Evolutionary conservation across 495 filamentous ascomycete species (phyloP).

Genomic region (Daldinia grandis): DNA sequence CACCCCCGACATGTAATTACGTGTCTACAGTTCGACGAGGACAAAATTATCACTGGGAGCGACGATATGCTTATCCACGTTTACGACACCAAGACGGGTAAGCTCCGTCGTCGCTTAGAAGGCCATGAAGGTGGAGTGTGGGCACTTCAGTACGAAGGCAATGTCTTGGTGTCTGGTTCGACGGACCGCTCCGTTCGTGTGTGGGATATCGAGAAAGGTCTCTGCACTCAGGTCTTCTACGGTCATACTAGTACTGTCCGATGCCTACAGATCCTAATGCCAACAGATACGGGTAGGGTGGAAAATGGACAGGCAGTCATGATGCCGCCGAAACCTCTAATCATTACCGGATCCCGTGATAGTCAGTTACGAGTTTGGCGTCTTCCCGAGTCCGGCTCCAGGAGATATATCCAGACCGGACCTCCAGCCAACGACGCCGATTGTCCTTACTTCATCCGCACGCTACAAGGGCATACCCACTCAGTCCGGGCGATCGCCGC

Average conservation of each 20-base stretch:
- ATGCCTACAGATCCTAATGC: constrained; percentile 94
- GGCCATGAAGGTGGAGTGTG: constrained; percentile 98
- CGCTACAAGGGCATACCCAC: constrained; percentile 84
- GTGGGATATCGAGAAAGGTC: constrained; percentile 93
- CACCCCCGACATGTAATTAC: constrained; percentile 97
- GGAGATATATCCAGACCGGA: constrained; percentile 76
- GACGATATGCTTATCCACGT: constrained; percentile 99
- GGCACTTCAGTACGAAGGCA: constrained; percentile 96
- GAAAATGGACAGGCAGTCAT: constrained; percentile 79
- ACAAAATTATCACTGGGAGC: constrained; percentile 97
- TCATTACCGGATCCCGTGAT: constrained; percentile 97
- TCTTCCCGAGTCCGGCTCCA: constrained; percentile 81
- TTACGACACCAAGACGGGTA: constrained; percentile 96
- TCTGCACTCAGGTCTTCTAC: constrained; percentile 94
- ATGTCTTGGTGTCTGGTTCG: constrained; percentile 93
- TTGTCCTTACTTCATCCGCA: constrained; percentile 93
- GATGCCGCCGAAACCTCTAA: constrained; percentile 90
- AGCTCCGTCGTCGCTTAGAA: constrained; percentile 78
- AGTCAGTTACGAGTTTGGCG: constrained; percentile 96
- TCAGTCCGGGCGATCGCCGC: constrained; percentile 99
- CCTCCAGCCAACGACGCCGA: constrained; percentile 80
- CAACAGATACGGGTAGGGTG: constrained; percentile 75
- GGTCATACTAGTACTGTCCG: constrained; percentile 97
- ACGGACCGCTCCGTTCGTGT: constrained; percentile 96
- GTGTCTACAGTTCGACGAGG: constrained; percentile 95